A percentile compares a stretch with the other conserved stretches of the same genome.
These are phyloP conservation scores for Collybiopsis confluens DNA, from an alignment of 768 basidiomycete genomes.

Conservation along the genomic window DNA sequence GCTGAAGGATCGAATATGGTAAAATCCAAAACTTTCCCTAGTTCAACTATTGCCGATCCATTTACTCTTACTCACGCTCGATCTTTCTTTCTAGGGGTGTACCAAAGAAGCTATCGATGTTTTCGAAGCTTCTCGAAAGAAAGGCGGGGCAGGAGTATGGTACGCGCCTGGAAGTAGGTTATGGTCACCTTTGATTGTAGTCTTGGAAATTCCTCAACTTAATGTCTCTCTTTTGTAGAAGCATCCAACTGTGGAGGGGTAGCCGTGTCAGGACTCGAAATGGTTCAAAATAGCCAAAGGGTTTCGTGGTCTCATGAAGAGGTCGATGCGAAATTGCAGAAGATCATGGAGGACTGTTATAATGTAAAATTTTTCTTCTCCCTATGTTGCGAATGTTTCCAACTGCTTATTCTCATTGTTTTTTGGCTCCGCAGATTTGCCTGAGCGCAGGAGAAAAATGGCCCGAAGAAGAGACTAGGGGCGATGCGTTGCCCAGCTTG, in stretches of 20 bases:
- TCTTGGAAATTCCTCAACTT: neutral
- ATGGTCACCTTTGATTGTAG: neutral
- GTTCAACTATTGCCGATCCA: too few species aligned
- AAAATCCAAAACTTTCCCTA: too few species aligned
- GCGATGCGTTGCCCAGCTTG: constrained; percentile 43
- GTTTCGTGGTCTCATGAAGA: constrained; percentile 58
- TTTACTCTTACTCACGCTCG: too few species aligned
- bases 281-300: constrained; percentile 73
- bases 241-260: constrained; percentile 71
- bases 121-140: constrained; percentile 59
- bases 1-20: constrained; percentile 76
- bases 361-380: constrained; percentile 22
- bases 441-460: constrained; percentile 53
- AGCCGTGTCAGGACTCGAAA: constrained; percentile 74
- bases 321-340: constrained; percentile 65
- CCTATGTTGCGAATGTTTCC: neutral
- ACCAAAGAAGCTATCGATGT: constrained; percentile 69
- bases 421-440: constrained; percentile 37
- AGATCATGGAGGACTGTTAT: constrained; percentile 68
- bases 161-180: constrained; percentile 69
- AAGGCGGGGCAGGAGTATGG: constrained; percentile 49
- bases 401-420: constrained; percentile 1
- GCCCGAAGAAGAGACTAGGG: constrained; percentile 40
- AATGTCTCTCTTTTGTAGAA: constrained; percentile 22
- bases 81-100: constrained; percentile 41